A percentile compares a stretch with the other conserved stretches of the same genome.
Evolutionary conservation across 495 filamentous ascomycete genomes (phyloP).

Genomic region (Xylaria palmicola): DNA sequence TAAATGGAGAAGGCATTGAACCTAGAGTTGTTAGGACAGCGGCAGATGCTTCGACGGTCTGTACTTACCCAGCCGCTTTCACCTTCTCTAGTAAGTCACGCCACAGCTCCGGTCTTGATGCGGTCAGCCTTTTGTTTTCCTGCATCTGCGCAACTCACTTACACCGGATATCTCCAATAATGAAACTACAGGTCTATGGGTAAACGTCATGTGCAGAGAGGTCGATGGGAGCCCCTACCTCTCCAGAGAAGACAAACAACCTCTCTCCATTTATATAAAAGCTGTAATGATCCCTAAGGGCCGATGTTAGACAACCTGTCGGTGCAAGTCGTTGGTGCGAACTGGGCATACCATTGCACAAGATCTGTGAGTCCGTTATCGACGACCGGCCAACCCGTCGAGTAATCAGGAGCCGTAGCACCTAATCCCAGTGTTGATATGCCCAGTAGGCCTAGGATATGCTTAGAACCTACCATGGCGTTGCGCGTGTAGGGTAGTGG

Average conservation of each 20-base stretch:
- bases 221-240: constrained; percentile 29
- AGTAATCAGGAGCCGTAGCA: not conserved
- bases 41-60: not conserved
- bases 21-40: not conserved
- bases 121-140: not conserved
- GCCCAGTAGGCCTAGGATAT: not conserved
- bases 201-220: not conserved
- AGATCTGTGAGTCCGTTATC: constrained; percentile 51
- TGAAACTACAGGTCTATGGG: not conserved
- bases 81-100: constrained; percentile 63
- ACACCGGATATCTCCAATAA: constrained; percentile 3
- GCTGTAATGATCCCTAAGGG: constrained; percentile 56
- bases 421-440: not conserved
- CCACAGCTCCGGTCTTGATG: constrained; percentile 52
- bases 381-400: constrained; percentile 44
- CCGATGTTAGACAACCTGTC: not conserved
- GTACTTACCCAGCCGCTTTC: constrained; percentile 55
- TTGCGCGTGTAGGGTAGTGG: not conserved
- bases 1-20: constrained; percentile 58
- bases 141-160: not conserved
- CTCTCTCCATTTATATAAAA: constrained; percentile 56
- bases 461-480: not conserved
- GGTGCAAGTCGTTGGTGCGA: not conserved
- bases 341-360: constrained; percentile 41
- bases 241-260: constrained; percentile 57